Conservation (phyloP, 768 basidiomycete species). For the Thelephora aurantiotincta region DNA sequence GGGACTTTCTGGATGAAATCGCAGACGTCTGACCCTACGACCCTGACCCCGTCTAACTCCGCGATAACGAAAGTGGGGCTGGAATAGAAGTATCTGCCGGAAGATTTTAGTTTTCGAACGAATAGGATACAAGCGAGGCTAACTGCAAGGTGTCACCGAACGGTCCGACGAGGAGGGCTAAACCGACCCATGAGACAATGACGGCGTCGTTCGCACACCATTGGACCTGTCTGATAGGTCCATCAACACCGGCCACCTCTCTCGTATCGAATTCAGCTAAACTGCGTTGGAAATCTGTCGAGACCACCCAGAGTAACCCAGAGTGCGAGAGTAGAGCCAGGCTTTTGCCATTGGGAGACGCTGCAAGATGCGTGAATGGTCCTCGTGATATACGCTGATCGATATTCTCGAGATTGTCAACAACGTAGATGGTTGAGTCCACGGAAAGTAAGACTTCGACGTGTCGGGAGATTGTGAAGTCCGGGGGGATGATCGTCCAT, state of each 20-base stretch:
- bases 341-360: conserved; percentile 90
- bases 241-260: conserved; percentile 37
- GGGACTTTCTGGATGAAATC: conserved; percentile 94
- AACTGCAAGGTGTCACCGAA: conserved; percentile 78
- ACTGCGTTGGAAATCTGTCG: conserved; percentile 79
- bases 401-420: conserved; percentile 79
- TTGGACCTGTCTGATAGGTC: conserved; percentile 54
- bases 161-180: conserved; percentile 82
- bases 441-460: conserved; percentile 80
- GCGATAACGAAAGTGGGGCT: conserved; percentile 68
- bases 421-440: conserved; percentile 63
- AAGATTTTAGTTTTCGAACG: conserved; percentile 4
- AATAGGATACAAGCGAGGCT: conserved; percentile 15
- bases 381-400: conserved; percentile 85
- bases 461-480: conserved; percentile 78
- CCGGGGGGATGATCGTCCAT: conserved; percentile 86
- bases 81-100: conserved; percentile 59
- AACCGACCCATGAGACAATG: conserved; percentile 65
- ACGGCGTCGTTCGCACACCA: conserved; percentile 98
- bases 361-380: conserved; percentile 76
- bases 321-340: conserved; percentile 68
- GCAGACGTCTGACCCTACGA: conserved; percentile 64
- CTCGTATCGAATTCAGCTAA: conserved; percentile 78
- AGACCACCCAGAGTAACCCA: conserved; percentile 84
- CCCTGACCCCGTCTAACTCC: conserved; percentile 83